Conservation (phyloP, 331 rosid species). For the Rosa hybrid region DNA sequence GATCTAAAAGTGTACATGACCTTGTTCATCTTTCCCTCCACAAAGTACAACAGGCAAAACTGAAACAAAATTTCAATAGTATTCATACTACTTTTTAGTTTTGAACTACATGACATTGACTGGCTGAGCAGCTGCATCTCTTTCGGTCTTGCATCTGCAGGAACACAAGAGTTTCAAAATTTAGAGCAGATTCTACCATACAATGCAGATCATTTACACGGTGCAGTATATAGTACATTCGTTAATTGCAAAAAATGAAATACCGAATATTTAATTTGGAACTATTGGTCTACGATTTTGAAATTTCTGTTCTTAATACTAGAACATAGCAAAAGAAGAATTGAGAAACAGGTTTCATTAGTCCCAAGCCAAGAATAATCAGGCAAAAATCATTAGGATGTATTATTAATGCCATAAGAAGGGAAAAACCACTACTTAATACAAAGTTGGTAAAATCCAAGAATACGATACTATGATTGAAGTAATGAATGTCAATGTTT, state of each 20-base stretch:
- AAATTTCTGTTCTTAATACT: not conserved
- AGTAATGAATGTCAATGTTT: slow-evolving; percentile 1
- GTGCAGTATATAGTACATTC: not conserved
- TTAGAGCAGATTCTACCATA: not conserved
- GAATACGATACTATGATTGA: not conserved
- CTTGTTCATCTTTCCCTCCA: slow-evolving; percentile 12
- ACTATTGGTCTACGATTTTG: not conserved
- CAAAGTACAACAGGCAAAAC: slow-evolving; percentile 17
- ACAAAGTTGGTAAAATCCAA: not conserved
- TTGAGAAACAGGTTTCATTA: not conserved
- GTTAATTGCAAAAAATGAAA: not conserved
- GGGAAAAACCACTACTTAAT: not conserved
- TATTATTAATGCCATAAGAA: too few species aligned
- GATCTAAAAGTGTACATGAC: not conserved
- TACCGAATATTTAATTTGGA: not conserved
- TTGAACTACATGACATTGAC: slow-evolving; percentile 36
- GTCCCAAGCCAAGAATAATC: not conserved
- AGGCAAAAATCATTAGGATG: not conserved
- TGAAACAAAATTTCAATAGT: slow-evolving; percentile 7
- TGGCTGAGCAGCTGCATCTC: slow-evolving; percentile 46
- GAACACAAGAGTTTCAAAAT: slow-evolving; percentile 16
- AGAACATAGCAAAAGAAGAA: not conserved
- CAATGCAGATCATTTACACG: not conserved
- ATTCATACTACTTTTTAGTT: slow-evolving; percentile 2
- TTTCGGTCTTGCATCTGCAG: slow-evolving; percentile 80